Evolutionary conservation across 257 asterid genomes (phyloP).

Genomic region (Gentiana straminea): DNA sequence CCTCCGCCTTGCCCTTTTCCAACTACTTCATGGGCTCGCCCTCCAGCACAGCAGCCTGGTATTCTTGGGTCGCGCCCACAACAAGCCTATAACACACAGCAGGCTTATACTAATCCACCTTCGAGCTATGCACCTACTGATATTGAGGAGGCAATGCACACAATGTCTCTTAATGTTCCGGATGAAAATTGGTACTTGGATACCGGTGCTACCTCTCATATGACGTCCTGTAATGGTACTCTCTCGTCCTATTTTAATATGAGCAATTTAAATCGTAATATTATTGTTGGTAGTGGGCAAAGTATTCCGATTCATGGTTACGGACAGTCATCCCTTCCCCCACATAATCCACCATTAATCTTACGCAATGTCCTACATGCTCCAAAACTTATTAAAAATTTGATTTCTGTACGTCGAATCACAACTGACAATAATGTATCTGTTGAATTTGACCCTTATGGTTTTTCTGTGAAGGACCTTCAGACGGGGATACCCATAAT

Average conservation of each 20-base stretch:
- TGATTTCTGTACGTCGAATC: background rate
- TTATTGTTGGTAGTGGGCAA: background rate
- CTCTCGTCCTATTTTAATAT: background rate
- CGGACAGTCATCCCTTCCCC: too few relatives aligned
- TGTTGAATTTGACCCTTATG: constrained; percentile 5
- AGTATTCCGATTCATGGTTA: background rate
- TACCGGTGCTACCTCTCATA: constrained; percentile 11
- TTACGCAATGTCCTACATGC: too few relatives aligned
- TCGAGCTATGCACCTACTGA: background rate
- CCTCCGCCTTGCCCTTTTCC: too few relatives aligned
- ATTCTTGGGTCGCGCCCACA: too few relatives aligned
- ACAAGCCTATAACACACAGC: too few relatives aligned
- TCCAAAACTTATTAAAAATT: too few relatives aligned
- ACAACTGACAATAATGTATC: constrained; percentile 2
- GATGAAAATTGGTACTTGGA: constrained; percentile 5
- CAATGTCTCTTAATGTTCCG: background rate
- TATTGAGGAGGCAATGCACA: constrained; percentile 2
- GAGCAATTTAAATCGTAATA: background rate
- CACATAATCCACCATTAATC: too few relatives aligned
- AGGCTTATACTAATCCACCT: background rate
- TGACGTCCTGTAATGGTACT: constrained; percentile 1
- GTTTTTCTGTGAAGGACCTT: background rate
- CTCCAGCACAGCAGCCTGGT: too few relatives aligned
- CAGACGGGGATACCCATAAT: background rate
- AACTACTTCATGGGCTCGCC: too few relatives aligned